Evolutionary conservation across 352 stramenopile species (phyloP).

Genomic region (Phytophthora citrophthora): DNA sequence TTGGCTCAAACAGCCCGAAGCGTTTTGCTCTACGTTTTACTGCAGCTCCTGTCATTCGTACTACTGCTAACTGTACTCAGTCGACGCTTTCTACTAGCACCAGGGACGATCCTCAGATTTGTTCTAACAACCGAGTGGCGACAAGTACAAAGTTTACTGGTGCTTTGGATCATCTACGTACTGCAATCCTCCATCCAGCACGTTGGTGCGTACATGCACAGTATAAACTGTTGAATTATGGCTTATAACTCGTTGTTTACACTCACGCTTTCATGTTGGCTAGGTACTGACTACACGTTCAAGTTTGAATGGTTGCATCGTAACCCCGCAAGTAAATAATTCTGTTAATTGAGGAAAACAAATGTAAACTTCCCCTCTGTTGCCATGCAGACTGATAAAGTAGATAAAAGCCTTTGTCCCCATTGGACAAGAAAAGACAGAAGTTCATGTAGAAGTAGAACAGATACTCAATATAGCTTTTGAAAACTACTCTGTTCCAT

Average conservation of each 20-base stretch:
- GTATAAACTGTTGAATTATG: not conserved
- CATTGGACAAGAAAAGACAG: too few species aligned
- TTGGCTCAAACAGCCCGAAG: conserved; percentile 22
- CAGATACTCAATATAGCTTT: too few species aligned
- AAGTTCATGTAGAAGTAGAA: too few species aligned
- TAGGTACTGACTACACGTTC: conserved; percentile 41
- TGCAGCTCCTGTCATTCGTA: conserved; percentile 45
- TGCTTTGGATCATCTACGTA: conserved; percentile 46
- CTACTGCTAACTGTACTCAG: conserved; percentile 21
- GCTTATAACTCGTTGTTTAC: not conserved
- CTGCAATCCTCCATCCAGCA: conserved; percentile 40
- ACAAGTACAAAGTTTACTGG: conserved; percentile 34
- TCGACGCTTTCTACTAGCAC: conserved; percentile 29
- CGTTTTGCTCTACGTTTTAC: conserved; percentile 30
- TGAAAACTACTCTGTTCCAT: too few species aligned
- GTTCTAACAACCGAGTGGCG: conserved; percentile 26
- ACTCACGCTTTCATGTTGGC: not conserved
- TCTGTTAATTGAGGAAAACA: too few species aligned
- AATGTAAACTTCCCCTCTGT: too few species aligned
- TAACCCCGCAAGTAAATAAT: too few species aligned
- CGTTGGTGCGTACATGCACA: conserved; percentile 30
- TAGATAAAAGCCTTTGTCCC: too few species aligned
- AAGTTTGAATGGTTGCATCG: conserved; percentile 44
- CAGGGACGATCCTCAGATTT: conserved; percentile 22
- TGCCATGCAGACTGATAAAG: too few species aligned